Base-by-base conservation (phyloP, 768 basidiomycete species). In the Cyathus striatus region DNA sequence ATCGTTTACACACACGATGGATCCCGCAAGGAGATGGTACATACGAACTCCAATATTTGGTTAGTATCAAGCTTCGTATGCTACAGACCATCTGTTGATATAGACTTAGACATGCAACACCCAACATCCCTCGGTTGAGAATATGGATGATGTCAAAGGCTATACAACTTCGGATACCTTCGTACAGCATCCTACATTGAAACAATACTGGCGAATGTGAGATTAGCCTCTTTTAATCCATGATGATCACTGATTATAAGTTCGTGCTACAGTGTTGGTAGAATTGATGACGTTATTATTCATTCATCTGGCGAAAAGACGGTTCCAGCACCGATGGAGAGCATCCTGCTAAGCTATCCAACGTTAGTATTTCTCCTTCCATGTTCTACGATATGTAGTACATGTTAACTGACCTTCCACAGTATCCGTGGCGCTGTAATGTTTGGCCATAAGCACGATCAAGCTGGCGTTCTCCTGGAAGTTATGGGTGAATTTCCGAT, bases 361-460 rank as follows among this genome's bases (percentile, higher is more conserved):
- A 7, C 18, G 6, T 21, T 27, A 16, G 18, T 6, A 9, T 40
- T 22, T 25, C 12, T 23, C 9, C 13, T 20, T 40, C 9, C 6
- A 40, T 10, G 24, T 20, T 23, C 38, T 30, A n/a, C 9, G 9
- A 30, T 30, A 7, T 30, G 27, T 9, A 7, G 27, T 7, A 23
- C 17, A 24, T 45, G 23, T 20, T 23, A 10, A 5, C 18, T 27
- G 39, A 45, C 23, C 38, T 40, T 38, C 9, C 33, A 20, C 21
- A 58, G 56, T 23, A 43, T 54, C 14, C 44, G 45, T 13, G 66
- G 62, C 16, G 65, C 59, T 5, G 53, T 73, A 13, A 65, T 76
- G 51, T 78, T 78, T 46, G 73, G 73, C 14, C 56, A 62, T 5
- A 64, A 60, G 7, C 65, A 60, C 22, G 47, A 65, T 57, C 49